These are phyloP conservation scores for Trichoderma atroviride DNA, from an alignment of 2,329 filamentous ascomycete genomes.

Conservation along the genomic window DNA sequence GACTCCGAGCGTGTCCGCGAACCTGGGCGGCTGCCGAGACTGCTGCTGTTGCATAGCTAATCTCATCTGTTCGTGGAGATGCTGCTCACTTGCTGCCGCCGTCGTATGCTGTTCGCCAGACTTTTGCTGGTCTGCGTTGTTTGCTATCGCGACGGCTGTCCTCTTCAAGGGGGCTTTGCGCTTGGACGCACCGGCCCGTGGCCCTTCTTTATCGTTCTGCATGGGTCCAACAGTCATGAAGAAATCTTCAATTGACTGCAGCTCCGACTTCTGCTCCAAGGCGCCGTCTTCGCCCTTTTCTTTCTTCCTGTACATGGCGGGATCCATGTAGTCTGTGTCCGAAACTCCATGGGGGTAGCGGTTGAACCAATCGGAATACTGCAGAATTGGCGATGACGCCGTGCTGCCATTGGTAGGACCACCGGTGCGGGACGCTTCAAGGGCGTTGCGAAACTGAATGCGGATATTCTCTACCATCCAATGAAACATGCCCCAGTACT, in stretches of 20 bases:
- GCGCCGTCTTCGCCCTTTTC: constrained; percentile 86
- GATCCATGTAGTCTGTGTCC: constrained; percentile 79
- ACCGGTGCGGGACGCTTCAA: constrained; percentile 76
- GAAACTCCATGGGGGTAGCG: constrained; percentile 91
- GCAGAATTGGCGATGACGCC: constrained; percentile 70
- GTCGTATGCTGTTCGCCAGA: not conserved
- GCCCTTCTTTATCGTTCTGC: constrained; percentile 46
- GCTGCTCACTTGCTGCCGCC: not conserved
- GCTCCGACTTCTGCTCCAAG: constrained; percentile 81
- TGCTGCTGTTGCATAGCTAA: constrained; percentile 28
- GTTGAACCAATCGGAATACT: constrained; percentile 98
- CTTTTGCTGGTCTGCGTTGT: constrained; percentile 19
- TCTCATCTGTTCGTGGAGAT: constrained; percentile 17
- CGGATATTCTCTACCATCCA: constrained; percentile 94
- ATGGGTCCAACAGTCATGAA: constrained; percentile 78
- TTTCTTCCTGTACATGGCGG: constrained; percentile 66
- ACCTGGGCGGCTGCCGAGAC: constrained; percentile 41
- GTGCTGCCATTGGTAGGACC: constrained; percentile 52
- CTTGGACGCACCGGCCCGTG: constrained; percentile 36
- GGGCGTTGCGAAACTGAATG: constrained; percentile 81
- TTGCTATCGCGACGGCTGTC: constrained; percentile 29
- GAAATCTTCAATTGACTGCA: constrained; percentile 95
- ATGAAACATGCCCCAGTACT: constrained; percentile 98
- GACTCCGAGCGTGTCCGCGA: constrained; percentile 45
- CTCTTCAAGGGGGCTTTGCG: constrained; percentile 46